Evolutionary conservation across 179 eudicot species (phyloP).

Genomic region (Carnegiea gigantea): DNA sequence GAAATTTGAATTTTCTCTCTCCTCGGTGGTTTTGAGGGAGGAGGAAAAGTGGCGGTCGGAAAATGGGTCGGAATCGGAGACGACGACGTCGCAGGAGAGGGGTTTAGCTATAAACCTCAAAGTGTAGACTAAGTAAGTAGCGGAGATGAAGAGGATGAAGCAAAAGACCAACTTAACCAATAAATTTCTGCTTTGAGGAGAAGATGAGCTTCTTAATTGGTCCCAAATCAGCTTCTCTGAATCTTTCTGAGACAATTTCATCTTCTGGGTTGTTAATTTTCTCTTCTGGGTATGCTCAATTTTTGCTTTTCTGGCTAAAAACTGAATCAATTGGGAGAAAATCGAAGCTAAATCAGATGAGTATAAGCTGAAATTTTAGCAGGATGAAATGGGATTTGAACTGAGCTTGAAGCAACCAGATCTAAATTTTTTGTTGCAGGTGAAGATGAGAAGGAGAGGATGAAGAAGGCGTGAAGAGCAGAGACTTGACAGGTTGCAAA

Average conservation of each 20-base stretch:
- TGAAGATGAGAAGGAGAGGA: not conserved
- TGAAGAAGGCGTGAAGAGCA: not conserved
- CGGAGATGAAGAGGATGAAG: constrained; percentile 63
- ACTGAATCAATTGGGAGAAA: not conserved
- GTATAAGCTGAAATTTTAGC: not conserved
- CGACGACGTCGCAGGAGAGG: constrained; percentile 6
- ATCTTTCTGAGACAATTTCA: constrained; percentile 40
- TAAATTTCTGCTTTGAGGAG: constrained; percentile 7
- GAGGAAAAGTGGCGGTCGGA: not conserved
- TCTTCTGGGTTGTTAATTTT: constrained; percentile 12
- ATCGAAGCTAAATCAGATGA: not conserved
- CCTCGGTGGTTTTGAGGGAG: not conserved
- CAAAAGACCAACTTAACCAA: constrained; percentile 54
- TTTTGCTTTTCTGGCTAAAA: not conserved
- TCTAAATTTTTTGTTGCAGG: not conserved
- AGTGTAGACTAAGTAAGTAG: constrained; percentile 71
- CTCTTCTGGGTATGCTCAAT: not conserved
- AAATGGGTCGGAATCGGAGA: not conserved
- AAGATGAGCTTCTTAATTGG: not conserved
- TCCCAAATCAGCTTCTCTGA: constrained; percentile 52
- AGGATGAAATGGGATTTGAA: not conserved
- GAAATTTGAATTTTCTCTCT: not conserved
- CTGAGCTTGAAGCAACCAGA: not conserved
- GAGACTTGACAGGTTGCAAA: not conserved
- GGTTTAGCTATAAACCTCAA: constrained; percentile 51